Percentiles rank a stretch among this genome's conserved stretches.
phyloP scores from a whole-genome alignment of 179 eudicot genomes.

The Sideroxylon spinosum region DNA sequence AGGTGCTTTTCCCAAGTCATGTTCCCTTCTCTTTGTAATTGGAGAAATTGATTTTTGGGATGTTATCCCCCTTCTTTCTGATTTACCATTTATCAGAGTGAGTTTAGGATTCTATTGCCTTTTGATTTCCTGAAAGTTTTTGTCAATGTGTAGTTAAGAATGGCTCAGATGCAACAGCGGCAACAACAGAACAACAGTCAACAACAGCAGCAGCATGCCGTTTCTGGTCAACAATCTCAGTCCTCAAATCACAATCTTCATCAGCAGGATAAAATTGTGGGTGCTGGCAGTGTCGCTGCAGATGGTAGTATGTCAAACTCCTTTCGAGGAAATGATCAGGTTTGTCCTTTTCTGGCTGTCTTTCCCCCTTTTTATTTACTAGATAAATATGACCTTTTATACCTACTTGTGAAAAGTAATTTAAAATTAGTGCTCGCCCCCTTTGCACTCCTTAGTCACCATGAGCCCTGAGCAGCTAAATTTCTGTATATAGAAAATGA shows the following conservation, averaged over 20 bases:
- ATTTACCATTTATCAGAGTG: slow-evolving; percentile 5
- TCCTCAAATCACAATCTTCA: slow-evolving; percentile 40
- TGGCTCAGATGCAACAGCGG: slow-evolving; percentile 73
- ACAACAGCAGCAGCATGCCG: slow-evolving; percentile 56
- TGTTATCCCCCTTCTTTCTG: slow-evolving; percentile 4
- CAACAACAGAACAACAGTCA: slow-evolving; percentile 32
- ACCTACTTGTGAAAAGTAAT: background rate
- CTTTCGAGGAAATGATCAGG: slow-evolving; percentile 92
- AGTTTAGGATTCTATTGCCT: background rate
- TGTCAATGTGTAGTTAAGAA: slow-evolving; percentile 48
- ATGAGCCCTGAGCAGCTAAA: background rate
- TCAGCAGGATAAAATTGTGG: slow-evolving; percentile 57
- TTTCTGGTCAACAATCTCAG: slow-evolving; percentile 70
- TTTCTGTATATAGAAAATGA: background rate
- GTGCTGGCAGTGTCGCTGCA: slow-evolving; percentile 55
- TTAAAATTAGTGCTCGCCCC: background rate
- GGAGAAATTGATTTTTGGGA: background rate
- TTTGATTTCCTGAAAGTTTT: slow-evolving; percentile 7
- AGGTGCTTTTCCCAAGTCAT: slow-evolving; percentile 37
- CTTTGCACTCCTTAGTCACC: background rate
- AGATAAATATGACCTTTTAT: background rate
- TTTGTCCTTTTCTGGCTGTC: slow-evolving; percentile 25
- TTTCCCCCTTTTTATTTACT: background rate
- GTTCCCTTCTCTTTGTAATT: slow-evolving; percentile 8
- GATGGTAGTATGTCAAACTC: slow-evolving; percentile 83